Evolutionary conservation across 1,284 basidiomycete genomes (phyloP), one percentile per base, ranked within the genome.

Genomic region (Stereum hirsutum): DNA sequence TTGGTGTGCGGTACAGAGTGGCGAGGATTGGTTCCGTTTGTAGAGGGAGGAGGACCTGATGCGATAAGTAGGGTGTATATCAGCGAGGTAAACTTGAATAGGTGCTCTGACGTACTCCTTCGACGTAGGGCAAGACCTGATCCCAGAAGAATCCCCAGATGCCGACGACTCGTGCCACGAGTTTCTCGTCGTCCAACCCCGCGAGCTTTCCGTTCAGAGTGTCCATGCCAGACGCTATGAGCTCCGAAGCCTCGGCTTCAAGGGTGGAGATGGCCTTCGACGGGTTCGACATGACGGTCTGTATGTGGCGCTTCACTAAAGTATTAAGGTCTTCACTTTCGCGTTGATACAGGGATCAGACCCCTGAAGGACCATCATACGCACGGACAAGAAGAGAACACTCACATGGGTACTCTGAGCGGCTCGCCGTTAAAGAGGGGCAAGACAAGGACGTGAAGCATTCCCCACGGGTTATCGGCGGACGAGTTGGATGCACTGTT

Each of bases 61-160:
- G 28, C 23, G 27, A 37, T 1, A 37, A 35, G 14, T 21, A 42
- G 41, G 43, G 15, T 49, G 46, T 36, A 42, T 24, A 23, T 19
- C 26, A 38, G 25, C 41, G 28, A n/a, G 33, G 38, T 35, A 12
- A 26, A 14, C 19, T 25, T 17, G 19, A 6, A 17, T 37, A 14
- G 11, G 23, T 1, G 31, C 32, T 17, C 31, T 46, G 14, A 69
- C 80, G 57, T 54, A 88, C 87, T 42, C 85, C 86, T 70, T 93
- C 89, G 32, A 92, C 68, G 57, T 92, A 94, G 1, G 93, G 91
- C 1, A 98, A 66, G 17, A 97, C 81, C 49, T 90, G 84, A 50
- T 89, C 86, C 82, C 91, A 96, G 66, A 96, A 97, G 68, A 95
- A 94, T 5, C 74, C 77, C 94, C 94, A 98, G 12, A 89, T 72